phyloP scores from a whole-genome alignment of 306 rosid genomes.

The Castanospermum australe region DNA sequence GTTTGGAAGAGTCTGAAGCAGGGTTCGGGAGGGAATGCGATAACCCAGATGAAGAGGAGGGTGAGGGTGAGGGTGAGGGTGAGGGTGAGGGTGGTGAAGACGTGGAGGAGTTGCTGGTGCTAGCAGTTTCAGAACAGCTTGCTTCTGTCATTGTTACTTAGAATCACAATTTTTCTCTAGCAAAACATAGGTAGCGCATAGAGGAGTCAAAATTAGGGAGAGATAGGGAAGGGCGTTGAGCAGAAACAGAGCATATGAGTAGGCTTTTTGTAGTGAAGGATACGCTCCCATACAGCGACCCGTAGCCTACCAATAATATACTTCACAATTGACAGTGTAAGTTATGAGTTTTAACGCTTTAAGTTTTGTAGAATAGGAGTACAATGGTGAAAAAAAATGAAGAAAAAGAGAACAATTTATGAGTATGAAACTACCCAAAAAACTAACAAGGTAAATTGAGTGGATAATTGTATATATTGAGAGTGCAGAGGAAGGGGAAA shows the following conservation, averaged over 20 bases:
- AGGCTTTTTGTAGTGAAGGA: conserved; percentile 33
- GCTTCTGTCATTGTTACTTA: conserved; percentile 27
- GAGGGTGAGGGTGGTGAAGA: not conserved
- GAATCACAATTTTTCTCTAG: not conserved
- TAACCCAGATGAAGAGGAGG: conserved; percentile 6
- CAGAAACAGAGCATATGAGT: conserved; percentile 19
- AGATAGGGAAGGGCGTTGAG: not conserved
- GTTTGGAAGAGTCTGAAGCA: not conserved
- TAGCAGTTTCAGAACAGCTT: conserved; percentile 24
- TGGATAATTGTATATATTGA: too few species aligned
- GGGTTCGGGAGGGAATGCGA: not conserved
- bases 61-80: too few species aligned
- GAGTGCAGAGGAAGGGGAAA: too few species aligned
- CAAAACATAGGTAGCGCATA: not conserved
- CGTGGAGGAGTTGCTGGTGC: conserved; percentile 14
- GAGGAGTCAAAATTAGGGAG: not conserved
- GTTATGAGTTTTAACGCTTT: not conserved
- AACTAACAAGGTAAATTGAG: not conserved
- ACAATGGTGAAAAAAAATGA: not conserved
- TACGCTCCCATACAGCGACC: conserved; percentile 48
- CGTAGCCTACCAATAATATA: conserved; percentile 43
- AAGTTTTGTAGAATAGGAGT: not conserved
- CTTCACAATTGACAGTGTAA: not conserved
- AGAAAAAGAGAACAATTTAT: not conserved
- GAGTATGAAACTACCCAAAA: too few species aligned